Evolutionary conservation across 2,329 filamentous ascomycete genomes (phyloP), one percentile per base, ranked within the genome.

Genomic region (Claviceps fusiformis): DNA sequence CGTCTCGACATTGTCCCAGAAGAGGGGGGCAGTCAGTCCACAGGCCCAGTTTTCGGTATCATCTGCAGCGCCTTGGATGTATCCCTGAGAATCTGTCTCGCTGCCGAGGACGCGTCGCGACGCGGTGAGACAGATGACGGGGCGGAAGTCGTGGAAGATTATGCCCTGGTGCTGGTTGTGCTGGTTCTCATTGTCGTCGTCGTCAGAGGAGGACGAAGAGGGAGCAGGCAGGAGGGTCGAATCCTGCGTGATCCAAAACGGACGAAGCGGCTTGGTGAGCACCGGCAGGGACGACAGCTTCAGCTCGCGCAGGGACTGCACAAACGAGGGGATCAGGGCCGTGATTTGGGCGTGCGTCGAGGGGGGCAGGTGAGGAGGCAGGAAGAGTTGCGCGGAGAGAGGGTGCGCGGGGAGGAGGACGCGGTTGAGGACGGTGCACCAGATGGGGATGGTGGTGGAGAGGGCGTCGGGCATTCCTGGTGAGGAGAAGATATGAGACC

Each of bases 41-140:
- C 80, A 73, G 1, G 90, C 86, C 93, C 93, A 98, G 61, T 88
- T 89, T 73, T 98, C 93, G 13, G 87, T 89, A 67, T 98, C 93
- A 68, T 98, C 93, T 2, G 87, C 93, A 0, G 92, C 92, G 52
- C 93, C 93, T 70, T 97, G 93, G 57, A 98, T 86, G 65, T 98
- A 98, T 4, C 70, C 67, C 0, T 79, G 81, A 27, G 83, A 86
- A 2, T 74, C 75, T 35, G 66, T 64, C 66, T 92, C 88, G 3
- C 80, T 82, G 13, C 83, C 86, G 1, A 72, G 71, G 1, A 90
- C 83, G 17, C 86, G 78, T 37, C 83, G 79, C 1, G 89, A 95
- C 13, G 89, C 86, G 1, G 90, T 96, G 65, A 89, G 93, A 64
- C 93, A 87, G 27, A 97, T 79, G 3, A 97, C 73, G 0, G 88